Conservation (phyloP, 148 eudicot genomes). For the Chenopodium formosanum region DNA sequence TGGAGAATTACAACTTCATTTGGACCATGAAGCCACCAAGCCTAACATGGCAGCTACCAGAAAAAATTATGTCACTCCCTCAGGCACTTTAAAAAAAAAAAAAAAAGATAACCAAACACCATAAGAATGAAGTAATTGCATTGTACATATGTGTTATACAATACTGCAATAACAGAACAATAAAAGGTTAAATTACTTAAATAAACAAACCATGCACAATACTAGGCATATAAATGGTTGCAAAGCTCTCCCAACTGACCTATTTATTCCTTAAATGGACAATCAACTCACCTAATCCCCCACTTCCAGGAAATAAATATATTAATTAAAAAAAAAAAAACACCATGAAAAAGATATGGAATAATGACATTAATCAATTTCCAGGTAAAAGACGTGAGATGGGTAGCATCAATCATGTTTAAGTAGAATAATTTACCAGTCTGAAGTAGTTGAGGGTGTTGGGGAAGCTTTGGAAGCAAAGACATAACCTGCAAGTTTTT, state of each 20-base stretch:
- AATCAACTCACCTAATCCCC: not conserved
- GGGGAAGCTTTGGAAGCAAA: constrained; percentile 85
- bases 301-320: not conserved
- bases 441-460: constrained; percentile 83
- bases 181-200: not conserved
- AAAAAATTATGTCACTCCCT: too few relatives aligned
- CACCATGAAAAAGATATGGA: not conserved
- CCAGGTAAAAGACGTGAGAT: not conserved
- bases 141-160: too few relatives aligned
- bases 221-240: not conserved
- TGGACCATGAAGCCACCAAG: not conserved
- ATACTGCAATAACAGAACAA: not conserved
- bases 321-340: too few relatives aligned
- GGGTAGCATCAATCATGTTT: not conserved
- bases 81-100: too few relatives aligned
- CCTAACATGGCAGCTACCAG: not conserved
- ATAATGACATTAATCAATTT: not conserved
- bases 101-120: too few relatives aligned
- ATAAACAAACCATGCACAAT: not conserved
- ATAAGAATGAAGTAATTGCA: too few relatives aligned
- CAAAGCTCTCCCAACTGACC: constrained; percentile 1
- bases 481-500: constrained; percentile 64
- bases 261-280: not conserved
- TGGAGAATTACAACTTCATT: not conserved
- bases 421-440: constrained; percentile 53